Base-by-base conservation (phyloP, 2,329 filamentous ascomycete species). In the Coniochaeta sp. region DNA sequence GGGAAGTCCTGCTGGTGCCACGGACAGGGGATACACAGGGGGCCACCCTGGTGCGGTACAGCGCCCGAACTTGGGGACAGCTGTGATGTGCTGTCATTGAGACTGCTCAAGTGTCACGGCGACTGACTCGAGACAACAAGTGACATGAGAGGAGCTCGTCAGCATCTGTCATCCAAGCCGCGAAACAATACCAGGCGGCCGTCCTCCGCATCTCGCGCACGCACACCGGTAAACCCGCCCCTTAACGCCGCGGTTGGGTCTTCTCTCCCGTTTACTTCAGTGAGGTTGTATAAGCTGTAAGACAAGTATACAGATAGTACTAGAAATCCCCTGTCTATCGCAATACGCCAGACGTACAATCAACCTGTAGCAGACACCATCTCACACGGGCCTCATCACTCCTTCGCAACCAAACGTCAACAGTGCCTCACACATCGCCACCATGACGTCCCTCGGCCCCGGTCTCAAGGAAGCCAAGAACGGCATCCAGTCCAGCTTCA, bases 381-480 rank as follows among this genome's bases (percentile, higher is more conserved):
- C 10, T 26, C 44, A 50, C 22, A 17, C 14, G 22, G 12, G 26
- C 19, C 19, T 47, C 34, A 40, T 40, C 17, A 3, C 17, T 8
- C 38, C 40, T 42, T 47, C 42, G 8, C 38, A 40, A 38, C 17
- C 42, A 47, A 2, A 22, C 42, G 24, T 7, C 34, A 4, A 24
- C 2, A 47, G 9, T 30, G 14, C 17, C 47, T 6, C 26, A 22
- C 16, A 28, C 5, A 30, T 10, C 3, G 42, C 3, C 22, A 64
- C 17, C 55, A 69, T 67, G 66, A 64, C 66, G 50, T 65, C 66
- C 12, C 64, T 71, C 34, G 66, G 65, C 14, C 62, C 66, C 26
- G 61, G 60, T 36, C 58, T 67, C 38, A 67, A 70, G 26, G 61
- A 28, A 55, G 24, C 32, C 30, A 9, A 60, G 57, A 42, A 55